These are phyloP conservation scores for Phaeomoniella chlamydospora DNA, from an alignment of 2,329 filamentous ascomycete species.

Conservation along the genomic window DNA sequence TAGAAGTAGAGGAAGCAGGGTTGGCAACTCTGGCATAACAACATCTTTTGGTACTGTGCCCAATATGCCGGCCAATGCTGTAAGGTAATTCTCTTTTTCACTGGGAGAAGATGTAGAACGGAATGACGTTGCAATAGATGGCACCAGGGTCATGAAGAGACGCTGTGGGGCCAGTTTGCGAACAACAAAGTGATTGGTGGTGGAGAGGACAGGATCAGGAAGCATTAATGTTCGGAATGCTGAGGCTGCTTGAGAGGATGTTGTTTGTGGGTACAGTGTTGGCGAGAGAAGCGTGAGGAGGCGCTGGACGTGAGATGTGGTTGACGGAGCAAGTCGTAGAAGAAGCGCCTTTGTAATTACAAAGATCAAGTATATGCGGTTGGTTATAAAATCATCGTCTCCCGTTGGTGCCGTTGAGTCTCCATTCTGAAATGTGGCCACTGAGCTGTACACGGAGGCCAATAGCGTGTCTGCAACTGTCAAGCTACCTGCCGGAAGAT, in stretches of 20 bases:
- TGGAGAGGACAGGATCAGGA: slow-evolving; percentile 45
- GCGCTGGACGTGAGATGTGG: slow-evolving; percentile 33
- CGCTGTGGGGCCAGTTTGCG: slow-evolving; percentile 50
- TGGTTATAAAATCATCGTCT: slow-evolving; percentile 4
- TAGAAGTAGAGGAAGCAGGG: slow-evolving; percentile 44
- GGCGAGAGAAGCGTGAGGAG: slow-evolving; percentile 30
- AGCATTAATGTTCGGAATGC: slow-evolving; percentile 46
- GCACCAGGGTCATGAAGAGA: slow-evolving; percentile 44
- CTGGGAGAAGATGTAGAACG: slow-evolving; percentile 22
- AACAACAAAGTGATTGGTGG: slow-evolving; percentile 46
- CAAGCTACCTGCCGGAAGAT: slow-evolving; percentile 11
- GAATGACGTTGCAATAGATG: slow-evolving; percentile 39
- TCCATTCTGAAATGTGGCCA: slow-evolving; percentile 4
- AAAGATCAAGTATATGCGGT: slow-evolving; percentile 40
- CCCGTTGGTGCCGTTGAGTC: slow-evolving; percentile 2
- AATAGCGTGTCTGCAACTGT: slow-evolving; percentile 15
- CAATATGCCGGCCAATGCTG: slow-evolving; percentile 48
- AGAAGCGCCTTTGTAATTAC: slow-evolving; percentile 47
- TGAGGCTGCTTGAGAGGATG: slow-evolving; percentile 37
- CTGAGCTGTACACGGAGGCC: slow-evolving; percentile 3
- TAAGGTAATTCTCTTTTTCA: slow-evolving; percentile 46
- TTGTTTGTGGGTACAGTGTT: slow-evolving; percentile 22
- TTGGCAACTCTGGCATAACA: slow-evolving; percentile 42
- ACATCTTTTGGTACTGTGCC: slow-evolving; percentile 44
- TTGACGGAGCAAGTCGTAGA: slow-evolving; percentile 35